Evolutionary conservation across 2,329 filamentous ascomycete species (phyloP), one percentile per base, ranked within the genome.

Genomic region (Colletotrichum endophyticum): DNA sequence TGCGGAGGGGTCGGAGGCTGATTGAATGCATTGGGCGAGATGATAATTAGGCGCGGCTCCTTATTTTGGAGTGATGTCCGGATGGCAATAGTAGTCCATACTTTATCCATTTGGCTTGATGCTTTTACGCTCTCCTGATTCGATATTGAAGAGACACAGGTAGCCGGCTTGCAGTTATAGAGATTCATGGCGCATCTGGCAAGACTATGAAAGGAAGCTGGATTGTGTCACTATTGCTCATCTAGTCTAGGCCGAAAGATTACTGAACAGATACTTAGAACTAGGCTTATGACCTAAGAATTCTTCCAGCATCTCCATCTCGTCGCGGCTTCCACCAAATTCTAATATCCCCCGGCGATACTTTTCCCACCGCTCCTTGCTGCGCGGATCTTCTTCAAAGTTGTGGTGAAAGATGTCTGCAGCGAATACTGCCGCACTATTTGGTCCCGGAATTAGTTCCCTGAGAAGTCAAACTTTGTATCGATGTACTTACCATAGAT

Each of bases 1-100:
- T 32, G 67, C 76, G 2, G 36, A 78, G 49, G 71, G 71, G 15
- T 5, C 76, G 8, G 73, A 77, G 22, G 68, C 78, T 9, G 70
- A 67, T 34, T 72, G 66, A 22, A 22, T 36, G 2, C n/a, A n/a
- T n/a, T n/a, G n/a, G n/a, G n/a, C n/a, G n/a, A n/a, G n/a, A n/a
- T n/a, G n/a, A n/a, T n/a, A n/a, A n/a, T n/a, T n/a, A n/a, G n/a
- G n/a, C n/a, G n/a, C n/a, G n/a, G n/a, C n/a, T n/a, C n/a, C n/a
- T n/a, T n/a, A n/a, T n/a, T n/a, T n/a, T n/a, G n/a, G n/a, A n/a
- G n/a, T n/a, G n/a, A n/a, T n/a, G n/a, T n/a, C n/a, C n/a, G n/a
- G n/a, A n/a, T n/a, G n/a, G n/a, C n/a, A n/a, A n/a, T n/a, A n/a
- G n/a, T n/a, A n/a, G n/a, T n/a, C n/a, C n/a, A n/a, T n/a, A n/a